phyloP scores from a whole-genome alignment of 2,329 filamentous ascomycete species.

The Neophaeococcomyces aloes region DNA sequence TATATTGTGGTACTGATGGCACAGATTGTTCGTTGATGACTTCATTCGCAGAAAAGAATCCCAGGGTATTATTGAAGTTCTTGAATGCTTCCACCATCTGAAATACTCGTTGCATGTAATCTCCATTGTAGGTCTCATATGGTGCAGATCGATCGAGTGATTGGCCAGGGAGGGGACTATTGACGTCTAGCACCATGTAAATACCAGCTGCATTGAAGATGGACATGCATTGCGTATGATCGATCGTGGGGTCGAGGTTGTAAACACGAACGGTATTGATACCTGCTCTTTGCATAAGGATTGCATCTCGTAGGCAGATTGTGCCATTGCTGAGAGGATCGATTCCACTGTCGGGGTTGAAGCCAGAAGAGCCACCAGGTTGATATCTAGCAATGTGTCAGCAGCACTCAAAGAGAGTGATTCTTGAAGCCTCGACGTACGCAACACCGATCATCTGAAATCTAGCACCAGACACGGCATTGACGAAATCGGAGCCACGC shows the following conservation, averaged over 20 bases:
- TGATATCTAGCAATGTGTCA: conserved; percentile 40
- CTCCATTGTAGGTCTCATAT: conserved; percentile 43
- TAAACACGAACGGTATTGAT: conserved; percentile 57
- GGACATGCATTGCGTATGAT: conserved; percentile 52
- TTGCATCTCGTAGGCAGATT: conserved; percentile 52
- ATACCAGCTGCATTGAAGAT: conserved; percentile 58
- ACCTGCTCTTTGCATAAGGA: conserved; percentile 52
- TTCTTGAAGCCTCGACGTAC: conserved; percentile 28
- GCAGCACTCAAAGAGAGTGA: conserved; percentile 7
- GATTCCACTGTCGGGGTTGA: conserved; percentile 37
- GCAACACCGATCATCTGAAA: conserved; percentile 55
- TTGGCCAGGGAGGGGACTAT: conserved; percentile 47
- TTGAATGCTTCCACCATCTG: conserved; percentile 57
- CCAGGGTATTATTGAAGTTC: conserved; percentile 53
- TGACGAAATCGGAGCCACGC: conserved; percentile 51
- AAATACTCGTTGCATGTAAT: conserved; percentile 50
- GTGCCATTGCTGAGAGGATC: conserved; percentile 50
- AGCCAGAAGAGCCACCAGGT: conserved; percentile 50
- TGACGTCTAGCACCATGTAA: conserved; percentile 57
- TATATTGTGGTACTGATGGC: conserved; percentile 46
- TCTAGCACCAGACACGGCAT: conserved; percentile 46
- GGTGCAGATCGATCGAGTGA: conserved; percentile 48
- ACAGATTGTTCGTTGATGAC: conserved; percentile 54
- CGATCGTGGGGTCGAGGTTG: conserved; percentile 49
- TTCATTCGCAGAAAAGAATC: conserved; percentile 59